Evolutionary conservation across 768 basidiomycete species (phyloP).

Genomic region (Boletus insuetus): DNA sequence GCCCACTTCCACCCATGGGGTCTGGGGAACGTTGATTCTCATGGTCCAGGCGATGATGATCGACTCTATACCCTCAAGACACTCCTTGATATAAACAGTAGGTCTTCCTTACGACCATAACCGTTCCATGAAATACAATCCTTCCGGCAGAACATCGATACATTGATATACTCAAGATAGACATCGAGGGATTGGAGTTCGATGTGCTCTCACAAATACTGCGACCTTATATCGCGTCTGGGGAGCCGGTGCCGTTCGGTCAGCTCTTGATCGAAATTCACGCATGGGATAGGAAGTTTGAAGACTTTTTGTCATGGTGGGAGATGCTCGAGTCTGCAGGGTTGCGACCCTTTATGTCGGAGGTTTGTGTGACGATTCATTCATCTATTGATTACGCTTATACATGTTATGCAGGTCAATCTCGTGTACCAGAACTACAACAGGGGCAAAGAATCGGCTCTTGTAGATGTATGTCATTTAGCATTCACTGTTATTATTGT

Average conservation of each 20-base stretch:
- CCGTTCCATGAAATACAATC: not conserved
- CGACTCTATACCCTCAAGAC: conserved; percentile 45
- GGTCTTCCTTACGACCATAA: conserved; percentile 4
- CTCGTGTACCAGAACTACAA: conserved; percentile 60
- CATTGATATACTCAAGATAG: conserved; percentile 45
- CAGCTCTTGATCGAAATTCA: conserved; percentile 50
- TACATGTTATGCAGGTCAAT: conserved; percentile 42
- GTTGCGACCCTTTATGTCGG: conserved; percentile 46
- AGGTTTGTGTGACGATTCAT: conserved; percentile 23
- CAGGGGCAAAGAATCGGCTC: conserved; percentile 40
- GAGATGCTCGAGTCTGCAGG: conserved; percentile 45
- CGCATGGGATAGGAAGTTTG: conserved; percentile 34
- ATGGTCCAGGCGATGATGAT: conserved; percentile 29
- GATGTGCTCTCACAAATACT: conserved; percentile 41
- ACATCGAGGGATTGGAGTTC: conserved; percentile 50
- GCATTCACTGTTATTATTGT: not conserved
- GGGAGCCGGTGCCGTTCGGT: conserved; percentile 43
- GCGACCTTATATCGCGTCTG: conserved; percentile 33
- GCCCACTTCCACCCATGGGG: conserved; percentile 44
- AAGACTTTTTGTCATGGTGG: conserved; percentile 44
- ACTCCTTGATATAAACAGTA: conserved; percentile 44
- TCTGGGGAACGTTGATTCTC: conserved; percentile 38
- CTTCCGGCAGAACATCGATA: conserved; percentile 31
- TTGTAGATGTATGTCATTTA: conserved; percentile 43
- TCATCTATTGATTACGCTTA: not conserved